Conservation (phyloP, 495 filamentous ascomycete species). For the Neurospora intermedia region DNA sequence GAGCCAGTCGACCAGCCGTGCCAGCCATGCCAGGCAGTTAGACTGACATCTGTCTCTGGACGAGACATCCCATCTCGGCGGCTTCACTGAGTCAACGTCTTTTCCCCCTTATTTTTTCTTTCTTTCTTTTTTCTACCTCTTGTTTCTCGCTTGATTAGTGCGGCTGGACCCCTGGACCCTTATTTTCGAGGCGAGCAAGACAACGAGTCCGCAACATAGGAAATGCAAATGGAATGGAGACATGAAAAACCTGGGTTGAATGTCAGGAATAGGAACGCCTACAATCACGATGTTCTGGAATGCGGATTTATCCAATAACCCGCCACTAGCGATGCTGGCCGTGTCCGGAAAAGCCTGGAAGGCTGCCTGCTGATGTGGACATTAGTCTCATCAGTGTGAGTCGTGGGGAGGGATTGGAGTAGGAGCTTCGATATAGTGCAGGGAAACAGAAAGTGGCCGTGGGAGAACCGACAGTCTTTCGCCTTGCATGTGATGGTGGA, state of each 20-base stretch:
- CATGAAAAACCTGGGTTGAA: neutral
- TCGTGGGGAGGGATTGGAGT: neutral
- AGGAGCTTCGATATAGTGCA: conserved; percentile 4
- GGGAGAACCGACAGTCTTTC: neutral
- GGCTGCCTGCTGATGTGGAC: neutral
- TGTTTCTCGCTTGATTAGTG: neutral
- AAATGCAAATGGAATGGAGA: neutral
- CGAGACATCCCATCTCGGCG: neutral
- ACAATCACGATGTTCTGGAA: neutral
- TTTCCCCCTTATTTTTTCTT: neutral
- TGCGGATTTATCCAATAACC: neutral
- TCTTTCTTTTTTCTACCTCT: neutral
- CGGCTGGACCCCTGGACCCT: neutral
- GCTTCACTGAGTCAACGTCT: neutral
- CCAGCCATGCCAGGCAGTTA: neutral
- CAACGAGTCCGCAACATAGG: neutral
- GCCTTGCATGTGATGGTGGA: neutral
- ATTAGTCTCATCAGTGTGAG: neutral
- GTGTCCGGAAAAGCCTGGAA: neutral
- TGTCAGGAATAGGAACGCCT: neutral
- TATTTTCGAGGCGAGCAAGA: neutral
- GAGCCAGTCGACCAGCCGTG: neutral
- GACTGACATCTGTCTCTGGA: neutral
- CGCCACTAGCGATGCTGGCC: neutral
- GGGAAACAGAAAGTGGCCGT: conserved; percentile 5